A percentile compares a stretch with the other conserved stretches of the same genome.
phyloP scores from a whole-genome alignment of 495 filamentous ascomycete genomes.

The Penicillium verhagenii region DNA sequence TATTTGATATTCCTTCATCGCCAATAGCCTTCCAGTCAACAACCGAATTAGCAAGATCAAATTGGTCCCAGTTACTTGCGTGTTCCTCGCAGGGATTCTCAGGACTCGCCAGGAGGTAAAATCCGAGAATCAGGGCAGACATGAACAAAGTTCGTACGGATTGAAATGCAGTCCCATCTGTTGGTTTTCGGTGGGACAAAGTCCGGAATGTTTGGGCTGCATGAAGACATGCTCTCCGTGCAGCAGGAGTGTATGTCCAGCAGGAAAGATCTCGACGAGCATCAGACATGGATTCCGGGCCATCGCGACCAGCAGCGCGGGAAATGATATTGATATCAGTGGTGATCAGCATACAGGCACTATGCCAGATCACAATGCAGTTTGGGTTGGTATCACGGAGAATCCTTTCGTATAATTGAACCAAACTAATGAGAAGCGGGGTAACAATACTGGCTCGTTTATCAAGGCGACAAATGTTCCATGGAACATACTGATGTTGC shows the following conservation, averaged over 20 bases:
- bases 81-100: neutral
- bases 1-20: slow-evolving; percentile 1
- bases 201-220: slow-evolving; percentile 10
- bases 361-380: slow-evolving; percentile 15
- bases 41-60: slow-evolving; percentile 1
- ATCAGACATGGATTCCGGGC: neutral
- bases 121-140: slow-evolving; percentile 7
- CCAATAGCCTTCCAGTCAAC: slow-evolving; percentile 10
- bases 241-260: slow-evolving; percentile 3
- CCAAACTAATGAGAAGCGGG: neutral
- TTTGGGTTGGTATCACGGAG: slow-evolving; percentile 9
- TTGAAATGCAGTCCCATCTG: slow-evolving; percentile 15
- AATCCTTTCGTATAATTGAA: slow-evolving; percentile 1
- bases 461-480: slow-evolving; percentile 3
- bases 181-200: slow-evolving; percentile 12
- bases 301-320: slow-evolving; percentile 10
- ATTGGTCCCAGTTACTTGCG: neutral
- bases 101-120: slow-evolving; percentile 2
- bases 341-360: slow-evolving; percentile 6
- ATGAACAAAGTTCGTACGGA: slow-evolving; percentile 12
- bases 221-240: slow-evolving; percentile 12
- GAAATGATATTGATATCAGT: slow-evolving; percentile 5
- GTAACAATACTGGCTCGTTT: slow-evolving; percentile 5
- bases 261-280: neutral
- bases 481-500: slow-evolving; percentile 6